Conservation (phyloP, 768 basidiomycete species). For the Tylopilus felleus region DNA sequence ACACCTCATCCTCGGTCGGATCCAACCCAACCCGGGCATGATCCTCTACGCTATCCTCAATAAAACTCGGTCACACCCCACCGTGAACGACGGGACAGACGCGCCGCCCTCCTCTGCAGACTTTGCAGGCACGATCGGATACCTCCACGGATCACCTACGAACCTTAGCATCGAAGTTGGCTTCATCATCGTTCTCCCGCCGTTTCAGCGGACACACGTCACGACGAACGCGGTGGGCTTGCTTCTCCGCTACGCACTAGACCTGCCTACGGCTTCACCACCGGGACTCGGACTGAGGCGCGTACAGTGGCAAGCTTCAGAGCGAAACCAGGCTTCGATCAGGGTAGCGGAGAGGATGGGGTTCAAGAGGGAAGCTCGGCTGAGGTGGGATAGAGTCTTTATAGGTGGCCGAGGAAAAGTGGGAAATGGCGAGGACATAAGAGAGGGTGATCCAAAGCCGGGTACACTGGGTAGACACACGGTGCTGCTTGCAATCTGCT, state of each 20-base stretch:
- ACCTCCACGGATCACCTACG: slow-evolving; percentile 41
- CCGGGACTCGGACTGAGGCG: slow-evolving; percentile 55
- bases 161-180: slow-evolving; percentile 54
- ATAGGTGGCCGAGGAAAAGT: slow-evolving; percentile 35
- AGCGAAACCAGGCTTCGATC: slow-evolving; percentile 46
- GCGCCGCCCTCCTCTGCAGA: slow-evolving; percentile 3
- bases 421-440: slow-evolving; percentile 32
- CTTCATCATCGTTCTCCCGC: slow-evolving; percentile 49
- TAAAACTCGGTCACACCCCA: slow-evolving; percentile 33
- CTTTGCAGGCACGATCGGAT: slow-evolving; percentile 53
- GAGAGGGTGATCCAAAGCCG: slow-evolving; percentile 28
- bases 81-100: background rate
- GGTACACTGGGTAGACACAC: slow-evolving; percentile 36
- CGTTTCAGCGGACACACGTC: slow-evolving; percentile 63
- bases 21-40: slow-evolving; percentile 33
- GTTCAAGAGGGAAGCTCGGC: slow-evolving; percentile 50
- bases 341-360: slow-evolving; percentile 56
- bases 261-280: slow-evolving; percentile 31
- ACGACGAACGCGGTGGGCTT: slow-evolving; percentile 51
- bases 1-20: slow-evolving; percentile 34
- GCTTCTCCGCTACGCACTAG: slow-evolving; percentile 46
- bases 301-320: slow-evolving; percentile 59
- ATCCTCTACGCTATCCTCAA: slow-evolving; percentile 55
- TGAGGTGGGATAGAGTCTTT: slow-evolving; percentile 55
- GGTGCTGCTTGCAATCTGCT: slow-evolving; percentile 38